These are phyloP conservation scores for Diaporthe aspalathi DNA, from an alignment of 2,329 filamentous ascomycete species.

Conservation along the genomic window DNA sequence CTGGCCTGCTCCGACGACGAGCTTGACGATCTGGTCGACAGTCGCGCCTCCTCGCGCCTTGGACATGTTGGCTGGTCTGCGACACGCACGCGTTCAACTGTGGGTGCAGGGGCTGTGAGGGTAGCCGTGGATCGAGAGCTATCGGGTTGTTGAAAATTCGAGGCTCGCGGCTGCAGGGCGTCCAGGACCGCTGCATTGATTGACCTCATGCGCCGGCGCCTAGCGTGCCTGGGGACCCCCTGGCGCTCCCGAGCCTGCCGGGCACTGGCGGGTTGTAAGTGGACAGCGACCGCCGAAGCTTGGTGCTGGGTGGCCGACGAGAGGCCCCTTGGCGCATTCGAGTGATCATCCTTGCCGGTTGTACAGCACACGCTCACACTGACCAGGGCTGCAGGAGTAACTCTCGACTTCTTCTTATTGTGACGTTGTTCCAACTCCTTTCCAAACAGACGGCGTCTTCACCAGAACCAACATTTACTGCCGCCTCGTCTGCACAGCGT, in stretches of 20 bases:
- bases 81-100: background rate
- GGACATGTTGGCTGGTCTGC: constrained; percentile 58
- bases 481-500: constrained; percentile 8
- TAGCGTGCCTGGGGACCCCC: constrained; percentile 20
- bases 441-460: background rate
- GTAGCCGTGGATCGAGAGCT: constrained; percentile 25
- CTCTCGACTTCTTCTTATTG: constrained; percentile 15
- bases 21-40: constrained; percentile 86
- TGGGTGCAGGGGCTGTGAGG: background rate
- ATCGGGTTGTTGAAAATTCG: constrained; percentile 25
- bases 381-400: constrained; percentile 13
- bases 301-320: constrained; percentile 22
- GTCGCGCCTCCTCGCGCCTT: constrained; percentile 57
- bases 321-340: constrained; percentile 34
- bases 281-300: constrained; percentile 32
- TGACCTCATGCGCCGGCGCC: constrained; percentile 32
- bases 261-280: constrained; percentile 37
- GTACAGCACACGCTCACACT: constrained; percentile 19
- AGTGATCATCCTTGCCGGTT: constrained; percentile 32
- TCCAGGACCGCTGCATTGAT: constrained; percentile 35
- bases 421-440: constrained; percentile 22
- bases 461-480: background rate
- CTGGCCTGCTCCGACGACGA: constrained; percentile 96
- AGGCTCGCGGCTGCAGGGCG: constrained; percentile 16
- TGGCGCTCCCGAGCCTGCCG: constrained; percentile 32